Evolutionary conservation across 495 filamentous ascomycete species (phyloP), one percentile per base, ranked within the genome.

Genomic region (Penicillium lividum): DNA sequence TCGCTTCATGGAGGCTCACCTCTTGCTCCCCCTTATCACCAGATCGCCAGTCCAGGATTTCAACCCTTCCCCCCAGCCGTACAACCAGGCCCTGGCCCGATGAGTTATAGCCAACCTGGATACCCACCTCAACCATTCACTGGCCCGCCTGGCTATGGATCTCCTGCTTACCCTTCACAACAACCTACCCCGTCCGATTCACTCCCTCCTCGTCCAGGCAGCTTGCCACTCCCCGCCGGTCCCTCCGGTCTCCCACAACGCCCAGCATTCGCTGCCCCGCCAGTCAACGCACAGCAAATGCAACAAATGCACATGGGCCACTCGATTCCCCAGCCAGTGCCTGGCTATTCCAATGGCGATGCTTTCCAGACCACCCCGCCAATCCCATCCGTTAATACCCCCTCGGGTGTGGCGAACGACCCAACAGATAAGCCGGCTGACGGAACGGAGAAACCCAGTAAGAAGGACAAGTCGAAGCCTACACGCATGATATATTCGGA

Each of bases 401-500:
- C 88, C 43, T 81, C 87, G 57, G 64, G 74, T 53, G 56, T 73
- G 53, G 54, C 76, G 51, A 58, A 75, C 61, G 64, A 67, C 38
- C 13, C 11, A 27, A 54, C 65, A 5, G 36, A 68, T 16, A 65
- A 66, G 61, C 34, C 70, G 10, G 63, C 70, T 18, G 74, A 73
- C 27, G 51, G 68, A 4, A 54, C 58, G 8, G 76, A 90, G 68
- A 89, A 90, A 76, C 72, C 69, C 42, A 53, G 59, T 49, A 89
- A 87, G 75, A 80, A 82, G 67, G 86, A 89, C 43, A 89, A 89
- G 72, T 74, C 86, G 15, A 90, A 90, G 77, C 78, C 72, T 40
- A 74, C 80, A 56, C 85, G 86, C 67, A 83, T 96, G 82, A 77
- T 94, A 5, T 94, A 92, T 73, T 85, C 83, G 43, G 88, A 92